A percentile compares a stretch with the other conserved stretches of the same genome.
phyloP scores from a whole-genome alignment of 495 filamentous ascomycete species.

The Podospora pseudoanserina region DNA sequence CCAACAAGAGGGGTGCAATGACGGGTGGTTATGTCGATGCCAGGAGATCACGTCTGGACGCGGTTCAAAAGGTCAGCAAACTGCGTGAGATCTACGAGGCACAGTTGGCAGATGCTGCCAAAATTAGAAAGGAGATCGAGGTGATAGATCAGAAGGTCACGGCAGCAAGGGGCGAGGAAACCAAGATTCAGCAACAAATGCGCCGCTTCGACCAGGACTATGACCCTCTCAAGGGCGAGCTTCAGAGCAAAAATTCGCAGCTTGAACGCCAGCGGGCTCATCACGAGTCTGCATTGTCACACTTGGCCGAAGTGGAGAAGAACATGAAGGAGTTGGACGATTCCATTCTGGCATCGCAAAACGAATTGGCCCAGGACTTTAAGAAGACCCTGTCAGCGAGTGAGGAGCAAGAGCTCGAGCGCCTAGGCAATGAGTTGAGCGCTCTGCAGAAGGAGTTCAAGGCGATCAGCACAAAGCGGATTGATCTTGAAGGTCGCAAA shows the following conservation, averaged over 20 bases:
- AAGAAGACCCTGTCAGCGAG: constrained; percentile 80
- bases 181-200: constrained; percentile 76
- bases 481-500: constrained; percentile 79
- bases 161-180: constrained; percentile 68
- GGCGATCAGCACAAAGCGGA: constrained; percentile 66
- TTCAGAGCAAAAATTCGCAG: constrained; percentile 65
- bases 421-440: constrained; percentile 62
- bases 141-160: constrained; percentile 83
- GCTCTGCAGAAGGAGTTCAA: constrained; percentile 70
- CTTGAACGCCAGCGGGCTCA: constrained; percentile 70
- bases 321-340: constrained; percentile 72
- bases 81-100: constrained; percentile 72
- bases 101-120: constrained; percentile 46
- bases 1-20: constrained; percentile 90
- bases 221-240: constrained; percentile 68
- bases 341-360: constrained; percentile 66
- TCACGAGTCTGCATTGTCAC: constrained; percentile 65
- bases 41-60: constrained; percentile 75
- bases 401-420: constrained; percentile 78
- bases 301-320: constrained; percentile 69
- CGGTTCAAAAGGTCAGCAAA: constrained; percentile 69
- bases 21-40: constrained; percentile 90
- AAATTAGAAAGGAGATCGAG: constrained; percentile 58
- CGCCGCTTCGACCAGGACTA: constrained; percentile 78
- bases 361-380: constrained; percentile 80